These are phyloP conservation scores for Trichosporon faecale DNA, from an alignment of 1,284 basidiomycete species.

Conservation along the genomic window DNA sequence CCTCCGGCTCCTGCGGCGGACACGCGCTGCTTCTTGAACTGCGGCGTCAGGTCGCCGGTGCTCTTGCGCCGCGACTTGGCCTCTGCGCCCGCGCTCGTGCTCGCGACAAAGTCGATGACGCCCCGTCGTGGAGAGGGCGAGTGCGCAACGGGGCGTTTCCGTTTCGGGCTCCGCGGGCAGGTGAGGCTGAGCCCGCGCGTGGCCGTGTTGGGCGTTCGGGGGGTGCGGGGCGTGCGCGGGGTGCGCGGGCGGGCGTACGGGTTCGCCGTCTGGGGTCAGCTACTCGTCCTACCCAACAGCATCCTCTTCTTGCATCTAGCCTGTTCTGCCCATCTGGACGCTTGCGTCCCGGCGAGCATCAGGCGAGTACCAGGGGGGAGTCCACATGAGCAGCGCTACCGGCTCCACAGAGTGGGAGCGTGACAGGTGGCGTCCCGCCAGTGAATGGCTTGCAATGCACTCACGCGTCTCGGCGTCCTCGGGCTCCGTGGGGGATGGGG, in stretches of 20 bases:
- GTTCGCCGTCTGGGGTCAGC: neutral
- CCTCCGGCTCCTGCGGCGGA: neutral
- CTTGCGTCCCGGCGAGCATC: neutral
- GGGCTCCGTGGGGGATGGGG: slow-evolving; percentile 2
- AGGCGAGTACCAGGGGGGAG: too few species aligned
- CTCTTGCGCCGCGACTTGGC: neutral
- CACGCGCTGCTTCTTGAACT: neutral
- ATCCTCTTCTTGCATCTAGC: too few species aligned
- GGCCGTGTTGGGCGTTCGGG: neutral
- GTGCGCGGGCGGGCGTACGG: slow-evolving; percentile 3
- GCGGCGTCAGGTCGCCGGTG: neutral
- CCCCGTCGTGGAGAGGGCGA: neutral
- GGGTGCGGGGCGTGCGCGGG: neutral
- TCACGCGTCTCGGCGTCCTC: neutral
- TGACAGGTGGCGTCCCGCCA: neutral
- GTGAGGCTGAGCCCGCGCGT: neutral
- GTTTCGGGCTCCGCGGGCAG: neutral
- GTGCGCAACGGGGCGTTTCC: neutral
- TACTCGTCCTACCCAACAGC: neutral
- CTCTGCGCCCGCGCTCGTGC: neutral
- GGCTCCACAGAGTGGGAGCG: neutral
- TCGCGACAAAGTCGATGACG: neutral
- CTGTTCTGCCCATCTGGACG: too few species aligned
- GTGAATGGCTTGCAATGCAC: neutral
- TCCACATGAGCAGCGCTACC: neutral